Evolutionary conservation across 1,284 basidiomycete genomes (phyloP), one percentile per base, ranked within the genome.

Genomic region (Pterula multifida): DNA sequence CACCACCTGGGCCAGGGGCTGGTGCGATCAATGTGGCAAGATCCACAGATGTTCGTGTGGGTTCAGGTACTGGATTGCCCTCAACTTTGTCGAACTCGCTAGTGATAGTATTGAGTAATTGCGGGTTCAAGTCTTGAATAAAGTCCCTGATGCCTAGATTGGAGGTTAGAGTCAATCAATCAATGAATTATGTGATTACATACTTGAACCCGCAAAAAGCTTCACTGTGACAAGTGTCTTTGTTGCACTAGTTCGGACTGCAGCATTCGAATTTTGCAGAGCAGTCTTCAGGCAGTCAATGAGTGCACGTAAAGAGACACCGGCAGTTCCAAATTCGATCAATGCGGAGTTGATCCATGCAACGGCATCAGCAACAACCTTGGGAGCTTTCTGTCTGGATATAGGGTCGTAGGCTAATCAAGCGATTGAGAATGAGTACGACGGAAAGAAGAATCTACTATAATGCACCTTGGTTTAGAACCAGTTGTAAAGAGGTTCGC

Each of bases 81-180:
- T 91, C 84, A n/a, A 85, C 88, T 64, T 98, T 98, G 55, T 91
- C 93, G 59, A 98, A 98, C 62, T 98, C 96, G 54, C 74, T 73
- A 48, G 81, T 82, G 59, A 99, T 97, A 0, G 93, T 98, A 21
- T 79, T 77, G n/a, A 95, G 71, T 11, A 99, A 73, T 61, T 97
- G 91, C 2, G 95, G 87, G 61, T 97, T 99, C 45, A 98, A 72
- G 62, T 98, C 96, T 61, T 93, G 90, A 17, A 98, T 66, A 58
- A 98, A 85, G 52, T 91, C 87, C 62, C 86, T 91, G 66, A 98
- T 84, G 56, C 89, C 93, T 86, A 61, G 28, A 36, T 39, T n/a
- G 28, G 39, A 45, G 24, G 49, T 51, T 50, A 50, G 49, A 26
- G 26, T 22, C 4, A 44, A 21, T 15, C 23, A 50, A 46, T 21